Evolutionary conservation across 306 rosid species (phyloP).

Genomic region (Acmispon strigosus): DNA sequence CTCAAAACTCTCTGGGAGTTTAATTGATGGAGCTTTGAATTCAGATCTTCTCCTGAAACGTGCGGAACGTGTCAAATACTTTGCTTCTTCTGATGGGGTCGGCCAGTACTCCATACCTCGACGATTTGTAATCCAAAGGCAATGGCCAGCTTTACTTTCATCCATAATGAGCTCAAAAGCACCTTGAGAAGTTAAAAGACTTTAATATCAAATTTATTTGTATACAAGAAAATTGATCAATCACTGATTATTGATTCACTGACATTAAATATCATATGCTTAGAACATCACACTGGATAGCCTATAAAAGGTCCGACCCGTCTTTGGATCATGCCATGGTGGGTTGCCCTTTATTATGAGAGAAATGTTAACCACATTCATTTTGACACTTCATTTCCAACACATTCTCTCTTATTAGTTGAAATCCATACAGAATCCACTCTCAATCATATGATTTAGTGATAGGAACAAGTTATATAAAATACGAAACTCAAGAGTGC

Average conservation of each 20-base stretch:
- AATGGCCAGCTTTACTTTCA: slow-evolving; percentile 86
- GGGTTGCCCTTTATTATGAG: too few species aligned
- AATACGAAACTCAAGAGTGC: too few species aligned
- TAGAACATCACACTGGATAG: too few species aligned
- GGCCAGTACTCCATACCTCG: slow-evolving; percentile 97
- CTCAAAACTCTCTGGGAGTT: slow-evolving; percentile 68
- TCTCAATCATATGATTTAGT: too few species aligned
- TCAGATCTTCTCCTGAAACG: slow-evolving; percentile 36
- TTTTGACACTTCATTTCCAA: too few species aligned
- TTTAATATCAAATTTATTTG: slow-evolving; percentile 18
- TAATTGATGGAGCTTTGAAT: slow-evolving; percentile 40
- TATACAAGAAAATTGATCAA: background rate
- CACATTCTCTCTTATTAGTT: too few species aligned
- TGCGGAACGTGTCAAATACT: slow-evolving; percentile 36
- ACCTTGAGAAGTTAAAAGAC: slow-evolving; percentile 44
- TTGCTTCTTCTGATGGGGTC: slow-evolving; percentile 59
- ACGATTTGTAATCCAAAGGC: slow-evolving; percentile 92
- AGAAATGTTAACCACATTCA: too few species aligned
- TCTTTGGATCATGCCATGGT: too few species aligned
- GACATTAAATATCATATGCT: background rate
- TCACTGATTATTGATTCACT: slow-evolving; percentile 4
- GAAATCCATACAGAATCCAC: too few species aligned
- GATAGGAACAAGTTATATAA: too few species aligned
- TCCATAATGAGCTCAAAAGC: slow-evolving; percentile 79
- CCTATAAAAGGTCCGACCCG: too few species aligned